These are phyloP conservation scores for Colletotrichum sp. DNA, from an alignment of 2,329 filamentous ascomycete genomes.

Conservation along the genomic window DNA sequence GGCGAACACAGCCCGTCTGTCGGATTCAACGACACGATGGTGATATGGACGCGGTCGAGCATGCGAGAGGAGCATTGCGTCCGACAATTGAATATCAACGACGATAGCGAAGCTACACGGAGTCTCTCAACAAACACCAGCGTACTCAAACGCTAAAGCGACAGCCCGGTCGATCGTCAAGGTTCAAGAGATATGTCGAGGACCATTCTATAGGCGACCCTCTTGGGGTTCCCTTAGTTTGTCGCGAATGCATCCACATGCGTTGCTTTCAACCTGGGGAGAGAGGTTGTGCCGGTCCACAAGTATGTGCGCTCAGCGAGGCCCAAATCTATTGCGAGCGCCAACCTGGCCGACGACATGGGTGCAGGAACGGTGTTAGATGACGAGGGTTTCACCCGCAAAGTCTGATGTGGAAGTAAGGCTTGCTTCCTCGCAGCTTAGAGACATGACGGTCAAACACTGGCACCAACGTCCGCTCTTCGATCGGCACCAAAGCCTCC, in stretches of 20 bases:
- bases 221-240: background rate
- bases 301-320: background rate
- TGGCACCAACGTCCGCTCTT: background rate
- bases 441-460: background rate
- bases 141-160: background rate
- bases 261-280: background rate
- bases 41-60: background rate
- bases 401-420: background rate
- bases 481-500: background rate
- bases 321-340: background rate
- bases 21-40: background rate
- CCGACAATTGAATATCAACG: background rate
- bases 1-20: background rate
- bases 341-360: background rate
- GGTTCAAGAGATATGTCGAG: background rate
- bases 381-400: background rate
- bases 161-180: background rate
- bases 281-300: background rate
- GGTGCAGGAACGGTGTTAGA: background rate
- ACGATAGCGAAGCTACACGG: background rate
- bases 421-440: background rate
- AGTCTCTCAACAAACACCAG: background rate
- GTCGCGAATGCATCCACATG: background rate
- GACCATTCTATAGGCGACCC: background rate
- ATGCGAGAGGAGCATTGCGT: background rate